A percentile compares a stretch with the other conserved stretches of the same genome.
These are phyloP conservation scores for Alternaria ventricosa DNA, from an alignment of 2,329 filamentous ascomycete species.

Conservation along the genomic window DNA sequence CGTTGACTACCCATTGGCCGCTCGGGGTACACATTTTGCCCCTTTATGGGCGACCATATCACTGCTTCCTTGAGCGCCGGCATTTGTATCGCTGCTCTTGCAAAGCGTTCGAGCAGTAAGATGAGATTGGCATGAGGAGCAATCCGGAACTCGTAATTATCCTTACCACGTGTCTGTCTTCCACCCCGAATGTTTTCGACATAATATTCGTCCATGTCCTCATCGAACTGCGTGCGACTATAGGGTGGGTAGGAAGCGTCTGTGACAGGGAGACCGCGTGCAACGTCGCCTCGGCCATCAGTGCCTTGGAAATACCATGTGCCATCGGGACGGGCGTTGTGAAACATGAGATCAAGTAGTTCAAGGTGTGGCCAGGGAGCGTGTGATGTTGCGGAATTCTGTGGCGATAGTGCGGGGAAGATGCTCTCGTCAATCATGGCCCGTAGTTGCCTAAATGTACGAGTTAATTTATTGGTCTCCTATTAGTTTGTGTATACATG, in stretches of 20 bases:
- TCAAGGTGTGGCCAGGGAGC: not conserved
- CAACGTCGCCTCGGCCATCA: not conserved
- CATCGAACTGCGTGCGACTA: not conserved
- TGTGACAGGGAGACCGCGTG: not conserved
- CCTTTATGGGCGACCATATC: not conserved
- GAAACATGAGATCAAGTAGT: not conserved
- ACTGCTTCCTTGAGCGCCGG: not conserved
- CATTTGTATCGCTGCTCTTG: not conserved
- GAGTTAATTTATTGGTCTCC: not conserved
- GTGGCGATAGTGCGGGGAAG: not conserved
- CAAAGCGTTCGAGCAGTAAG: not conserved
- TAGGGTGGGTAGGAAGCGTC: not conserved
- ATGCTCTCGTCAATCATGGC: not conserved
- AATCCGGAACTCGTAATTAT: not conserved
- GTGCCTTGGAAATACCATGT: not conserved
- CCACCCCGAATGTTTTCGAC: not conserved
- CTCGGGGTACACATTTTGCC: not conserved
- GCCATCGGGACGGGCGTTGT: not conserved
- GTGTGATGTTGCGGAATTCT: not conserved
- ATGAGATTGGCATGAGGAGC: not conserved
- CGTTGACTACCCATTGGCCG: not conserved
- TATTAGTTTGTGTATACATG: not conserved
- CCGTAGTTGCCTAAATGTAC: not conserved
- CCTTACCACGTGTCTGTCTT: not conserved
- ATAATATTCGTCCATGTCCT: not conserved